Base-by-base conservation (phyloP, 345 rosid species). In the Hibiscus tridactylites region DNA sequence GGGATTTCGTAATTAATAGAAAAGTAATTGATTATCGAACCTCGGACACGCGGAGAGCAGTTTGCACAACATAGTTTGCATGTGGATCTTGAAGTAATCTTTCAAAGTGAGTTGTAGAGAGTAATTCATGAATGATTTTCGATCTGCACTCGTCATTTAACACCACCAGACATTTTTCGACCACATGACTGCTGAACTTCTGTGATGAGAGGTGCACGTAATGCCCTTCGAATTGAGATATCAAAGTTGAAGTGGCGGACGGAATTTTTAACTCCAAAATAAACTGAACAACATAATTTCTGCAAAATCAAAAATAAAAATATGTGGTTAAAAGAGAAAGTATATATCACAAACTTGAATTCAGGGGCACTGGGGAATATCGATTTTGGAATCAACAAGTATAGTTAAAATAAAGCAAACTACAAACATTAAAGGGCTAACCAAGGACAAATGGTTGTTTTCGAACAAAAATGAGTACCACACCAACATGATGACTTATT, bases 211-310 rank as follows among this genome's bases (percentile, higher is more conserved):
- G 85, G 72, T 86, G 80, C 16, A 79, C 84, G 61, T 79, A 84
- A 46, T 86, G 78, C 9, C 87, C 87, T 76, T 82, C 77, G 7
- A 86, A 77, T 61, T 77, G 82, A 8, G 80, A 68, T 26, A 80
- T 79, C 77, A 86, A 70, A 26, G n/a, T 66, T 0, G 75, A 28
- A 4, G 70, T 71, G 3, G 80, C 81, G 0, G 73, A 67, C 9
- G 78, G 78, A 68, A 79, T 77, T 57, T 80, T 67, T 50, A 79
- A 57, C 56, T 86, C 83, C 73, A 86, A 73, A 39, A 84, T 53
- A 47, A 61, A 79, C 60, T 86, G 90, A 54, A 84, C 85, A 39
- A 81, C 90, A 47, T 86, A 84, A 67, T 86, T 86, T 73, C 87
- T 86, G 80, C 70, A 75, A 65, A 72, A 78, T 9, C 24, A 29